A percentile compares a stretch with the other conserved stretches of the same genome.
These are phyloP conservation scores for Blastocystis sp. DNA, from an alignment of 352 stramenopile species.

Conservation along the genomic window DNA sequence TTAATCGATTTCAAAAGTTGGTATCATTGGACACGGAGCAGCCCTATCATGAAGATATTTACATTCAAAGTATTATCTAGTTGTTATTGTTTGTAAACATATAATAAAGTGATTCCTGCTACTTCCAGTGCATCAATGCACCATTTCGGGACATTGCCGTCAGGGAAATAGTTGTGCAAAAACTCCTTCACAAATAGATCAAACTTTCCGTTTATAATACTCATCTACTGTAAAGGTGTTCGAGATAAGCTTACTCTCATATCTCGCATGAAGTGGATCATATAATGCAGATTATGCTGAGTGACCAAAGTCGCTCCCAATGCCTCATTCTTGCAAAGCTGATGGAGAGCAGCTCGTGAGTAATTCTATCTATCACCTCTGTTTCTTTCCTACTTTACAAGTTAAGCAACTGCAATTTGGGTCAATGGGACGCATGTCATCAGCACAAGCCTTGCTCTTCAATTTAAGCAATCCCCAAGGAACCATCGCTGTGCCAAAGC, in stretches of 20 bases:
- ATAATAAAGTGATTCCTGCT: constrained; percentile 68
- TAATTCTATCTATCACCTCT: constrained; percentile 67
- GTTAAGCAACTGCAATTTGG: constrained; percentile 72
- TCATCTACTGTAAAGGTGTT: constrained; percentile 63
- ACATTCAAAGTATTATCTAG: constrained; percentile 39
- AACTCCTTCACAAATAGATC: constrained; percentile 74
- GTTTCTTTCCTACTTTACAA: constrained; percentile 66
- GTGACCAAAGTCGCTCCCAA: constrained; percentile 73
- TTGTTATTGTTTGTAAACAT: neutral
- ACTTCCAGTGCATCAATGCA: constrained; percentile 72
- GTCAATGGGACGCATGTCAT: constrained; percentile 72
- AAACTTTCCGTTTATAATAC: constrained; percentile 74
- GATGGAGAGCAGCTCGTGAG: constrained; percentile 72
- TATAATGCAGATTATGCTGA: constrained; percentile 78
- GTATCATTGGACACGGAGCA: neutral
- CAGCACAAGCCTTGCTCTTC: constrained; percentile 69
- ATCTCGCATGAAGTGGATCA: constrained; percentile 73
- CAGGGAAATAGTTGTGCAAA: constrained; percentile 73
- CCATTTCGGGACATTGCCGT: constrained; percentile 71
- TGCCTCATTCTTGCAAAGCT: constrained; percentile 74
- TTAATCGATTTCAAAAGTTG: constrained; percentile 28
- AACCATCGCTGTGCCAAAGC: constrained; percentile 87
- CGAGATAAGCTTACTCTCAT: constrained; percentile 65
- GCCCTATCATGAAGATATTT: constrained; percentile 45
- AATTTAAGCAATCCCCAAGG: constrained; percentile 73